Base-by-base conservation (phyloP, 2,329 filamentous ascomycete species). In the Clathrospora elynae region DNA sequence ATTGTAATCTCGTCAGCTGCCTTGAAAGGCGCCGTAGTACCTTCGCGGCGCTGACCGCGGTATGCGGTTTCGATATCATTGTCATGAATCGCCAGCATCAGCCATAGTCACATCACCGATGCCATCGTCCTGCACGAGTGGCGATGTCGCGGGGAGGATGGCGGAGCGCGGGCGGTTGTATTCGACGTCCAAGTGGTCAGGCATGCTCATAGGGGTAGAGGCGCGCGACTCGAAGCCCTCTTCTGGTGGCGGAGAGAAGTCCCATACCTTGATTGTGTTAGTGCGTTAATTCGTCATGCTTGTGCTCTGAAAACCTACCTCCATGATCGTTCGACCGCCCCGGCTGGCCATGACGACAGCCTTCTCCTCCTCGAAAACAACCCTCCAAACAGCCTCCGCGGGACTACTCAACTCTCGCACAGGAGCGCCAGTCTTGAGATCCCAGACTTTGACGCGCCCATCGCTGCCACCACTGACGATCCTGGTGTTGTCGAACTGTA, bases 371-470 rank as follows among this genome's bases (percentile, higher is more conserved):
- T 99, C 93, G 68, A 99, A 99, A 0, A 95, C 93, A 22, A 99
- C 92, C 46, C 93, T 82, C 93, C 93, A 99, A 0, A 99, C 93
- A 11, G 92, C 91, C 65, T 99, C 92, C 0, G 92, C 90, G 38
- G 92, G 90, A 13, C 87, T 85, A 32, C 92, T 92, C 28, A 99
- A 81, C 71, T 99, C 93, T 47, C 93, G 84, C 14, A 99, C 89
- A 18, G 96, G 79, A 44, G 88, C 86, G 3, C 93, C 93, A 2
- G 89, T 93, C 71, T 93, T 90, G 46, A 97, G 77, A 73, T 96
- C 92, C 93, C 93, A 99, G 40, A 99, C 91, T 73, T 97, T 99
- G 54, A 99, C 93, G 38, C 93, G 82, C n/a, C 93, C 93, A 71
- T 99, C 93, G 61, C 89, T 95, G 35, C 93, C 95, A 58, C 93